These are phyloP conservation scores for Acer yangbiense DNA, from an alignment of 345 rosid species.

Conservation along the genomic window DNA sequence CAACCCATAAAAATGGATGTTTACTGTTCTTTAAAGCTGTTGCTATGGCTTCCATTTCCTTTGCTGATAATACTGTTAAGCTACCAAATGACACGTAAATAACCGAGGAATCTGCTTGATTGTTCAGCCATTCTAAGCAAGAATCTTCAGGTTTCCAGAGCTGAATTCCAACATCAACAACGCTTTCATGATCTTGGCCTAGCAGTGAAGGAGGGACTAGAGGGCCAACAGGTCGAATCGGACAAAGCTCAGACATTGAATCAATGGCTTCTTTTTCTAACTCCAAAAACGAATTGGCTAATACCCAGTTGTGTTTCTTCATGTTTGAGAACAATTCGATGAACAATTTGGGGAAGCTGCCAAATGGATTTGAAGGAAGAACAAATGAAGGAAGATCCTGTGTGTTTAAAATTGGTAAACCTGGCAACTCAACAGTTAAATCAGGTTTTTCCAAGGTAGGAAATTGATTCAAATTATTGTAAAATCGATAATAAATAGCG, in stretches of 20 bases:
- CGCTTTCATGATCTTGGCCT: slow-evolving; percentile 19
- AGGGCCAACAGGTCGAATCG: slow-evolving; percentile 49
- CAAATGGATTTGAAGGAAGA: slow-evolving; percentile 39
- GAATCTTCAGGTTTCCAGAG: slow-evolving; percentile 43
- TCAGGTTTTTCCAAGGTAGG: slow-evolving; percentile 38
- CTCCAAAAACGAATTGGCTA: slow-evolving; percentile 51
- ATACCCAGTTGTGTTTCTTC: slow-evolving; percentile 38
- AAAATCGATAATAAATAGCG: slow-evolving; percentile 44
- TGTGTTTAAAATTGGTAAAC: slow-evolving; percentile 40
- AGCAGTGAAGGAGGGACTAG: slow-evolving; percentile 47
- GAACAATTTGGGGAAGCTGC: slow-evolving; percentile 24
- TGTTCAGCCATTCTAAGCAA: slow-evolving; percentile 47
- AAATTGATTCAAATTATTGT: slow-evolving; percentile 32
- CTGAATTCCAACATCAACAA: slow-evolving; percentile 29
- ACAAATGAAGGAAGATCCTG: slow-evolving; percentile 55
- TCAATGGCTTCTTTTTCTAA: slow-evolving; percentile 44
- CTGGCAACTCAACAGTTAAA: slow-evolving; percentile 33
- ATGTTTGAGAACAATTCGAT: slow-evolving; percentile 27
- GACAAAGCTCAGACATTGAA: slow-evolving; percentile 40
- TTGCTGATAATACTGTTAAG: slow-evolving; percentile 27
- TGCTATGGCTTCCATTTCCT: slow-evolving; percentile 42
- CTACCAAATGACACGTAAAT: slow-evolving; percentile 58
- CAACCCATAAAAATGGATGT: slow-evolving; percentile 52
- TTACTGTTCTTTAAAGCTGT: slow-evolving; percentile 32
- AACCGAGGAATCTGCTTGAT: slow-evolving; percentile 34